Percentiles rank a stretch among this genome's conserved stretches.
phyloP scores from a whole-genome alignment of 495 filamentous ascomycete genomes.

The Xylaria castorea region DNA sequence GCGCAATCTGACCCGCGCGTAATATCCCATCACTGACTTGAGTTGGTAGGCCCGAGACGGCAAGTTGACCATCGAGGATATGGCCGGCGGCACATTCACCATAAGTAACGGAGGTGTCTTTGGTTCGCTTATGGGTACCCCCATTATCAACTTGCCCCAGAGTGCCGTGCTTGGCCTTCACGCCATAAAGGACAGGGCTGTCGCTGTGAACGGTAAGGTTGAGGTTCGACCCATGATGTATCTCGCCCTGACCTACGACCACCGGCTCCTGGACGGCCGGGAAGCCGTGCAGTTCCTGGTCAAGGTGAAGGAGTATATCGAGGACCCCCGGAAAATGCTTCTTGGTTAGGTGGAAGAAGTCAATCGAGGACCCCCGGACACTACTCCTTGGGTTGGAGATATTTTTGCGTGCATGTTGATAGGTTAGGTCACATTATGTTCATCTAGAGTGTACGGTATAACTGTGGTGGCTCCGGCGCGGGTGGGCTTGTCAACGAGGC shows the following conservation, averaged over 20 bases:
- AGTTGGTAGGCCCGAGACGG: slow-evolving; percentile 78
- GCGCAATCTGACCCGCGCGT: neutral
- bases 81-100: slow-evolving; percentile 98
- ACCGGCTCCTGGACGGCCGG: slow-evolving; percentile 91
- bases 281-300: slow-evolving; percentile 97
- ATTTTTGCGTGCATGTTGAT: neutral
- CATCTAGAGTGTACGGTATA: slow-evolving; percentile 28
- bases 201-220: slow-evolving; percentile 88
- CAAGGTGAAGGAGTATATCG: slow-evolving; percentile 98
- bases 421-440: slow-evolving; percentile 18
- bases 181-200: slow-evolving; percentile 93
- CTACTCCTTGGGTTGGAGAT: neutral
- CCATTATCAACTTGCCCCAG: slow-evolving; percentile 98
- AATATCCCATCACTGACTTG: slow-evolving; percentile 31
- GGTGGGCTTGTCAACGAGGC: slow-evolving; percentile 11
- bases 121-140: slow-evolving; percentile 87
- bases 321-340: slow-evolving; percentile 94
- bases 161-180: slow-evolving; percentile 96
- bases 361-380: neutral
- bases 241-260: slow-evolving; percentile 95
- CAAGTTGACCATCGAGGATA: slow-evolving; percentile 98
- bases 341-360: slow-evolving; percentile 47
- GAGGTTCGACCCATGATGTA: slow-evolving; percentile 99
- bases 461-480: slow-evolving; percentile 10
- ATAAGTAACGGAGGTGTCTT: slow-evolving; percentile 90